Conservation (phyloP, 1,139 yeast genomes). For the Kazachstania sp. region DNA sequence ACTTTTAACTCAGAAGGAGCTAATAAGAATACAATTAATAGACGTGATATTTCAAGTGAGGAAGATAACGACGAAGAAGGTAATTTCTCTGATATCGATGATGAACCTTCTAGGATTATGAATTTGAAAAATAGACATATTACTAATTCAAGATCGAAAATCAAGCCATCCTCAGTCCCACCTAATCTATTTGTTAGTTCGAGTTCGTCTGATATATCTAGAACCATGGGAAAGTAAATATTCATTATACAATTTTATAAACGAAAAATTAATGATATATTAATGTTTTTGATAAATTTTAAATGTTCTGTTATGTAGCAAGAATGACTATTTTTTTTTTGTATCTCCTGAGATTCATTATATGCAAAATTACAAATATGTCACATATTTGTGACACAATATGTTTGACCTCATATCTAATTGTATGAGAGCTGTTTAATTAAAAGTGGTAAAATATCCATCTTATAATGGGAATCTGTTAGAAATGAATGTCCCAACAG, state of each 20-base stretch:
- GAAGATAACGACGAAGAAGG: background rate
- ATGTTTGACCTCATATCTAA: no score
- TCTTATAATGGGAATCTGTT: constrained; percentile 25
- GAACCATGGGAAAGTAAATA: background rate
- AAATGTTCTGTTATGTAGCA: background rate
- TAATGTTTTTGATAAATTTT: no score
- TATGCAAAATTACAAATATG: no score
- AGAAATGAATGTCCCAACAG: constrained; percentile 67
- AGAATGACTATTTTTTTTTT: background rate
- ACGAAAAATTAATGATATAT: background rate
- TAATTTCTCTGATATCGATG: background rate
- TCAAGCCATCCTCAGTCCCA: background rate
- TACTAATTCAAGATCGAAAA: background rate
- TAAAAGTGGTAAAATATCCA: no score
- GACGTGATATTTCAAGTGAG: background rate
- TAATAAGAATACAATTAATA: background rate
- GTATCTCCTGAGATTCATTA: no score
- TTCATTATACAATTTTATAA: background rate
- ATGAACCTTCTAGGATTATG: constrained; percentile 1
- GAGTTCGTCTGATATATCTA: background rate
- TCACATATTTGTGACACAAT: no score
- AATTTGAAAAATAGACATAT: constrained; percentile 1
- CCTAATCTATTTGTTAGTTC: constrained; percentile 1
- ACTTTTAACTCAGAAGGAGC: constrained; percentile 2
- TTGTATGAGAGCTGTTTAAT: no score